These are phyloP conservation scores for Lagerstroemia fauriei DNA, from an alignment of 441 rosid genomes.

Conservation along the genomic window DNA sequence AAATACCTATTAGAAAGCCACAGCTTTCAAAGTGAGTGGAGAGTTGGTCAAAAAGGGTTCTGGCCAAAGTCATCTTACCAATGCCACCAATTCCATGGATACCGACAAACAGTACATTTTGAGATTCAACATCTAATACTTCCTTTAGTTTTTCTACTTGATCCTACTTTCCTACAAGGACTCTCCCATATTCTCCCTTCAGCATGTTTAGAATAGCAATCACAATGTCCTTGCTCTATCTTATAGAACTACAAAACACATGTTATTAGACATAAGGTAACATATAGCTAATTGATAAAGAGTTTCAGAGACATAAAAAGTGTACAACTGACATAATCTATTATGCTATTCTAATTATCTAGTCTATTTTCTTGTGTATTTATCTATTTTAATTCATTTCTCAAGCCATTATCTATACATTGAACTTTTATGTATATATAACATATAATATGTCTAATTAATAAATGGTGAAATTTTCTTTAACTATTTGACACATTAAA, in stretches of 20 bases:
- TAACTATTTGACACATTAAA: too few relatives aligned
- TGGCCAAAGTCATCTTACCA: slow-evolving; percentile 15
- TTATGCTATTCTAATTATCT: too few relatives aligned
- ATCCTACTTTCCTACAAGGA: neutral
- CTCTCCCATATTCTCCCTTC: neutral
- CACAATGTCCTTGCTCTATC: neutral
- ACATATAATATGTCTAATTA: too few relatives aligned
- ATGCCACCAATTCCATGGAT: slow-evolving; percentile 18
- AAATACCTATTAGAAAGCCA: neutral
- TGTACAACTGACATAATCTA: too few relatives aligned
- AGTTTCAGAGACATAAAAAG: neutral
- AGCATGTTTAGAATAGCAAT: neutral
- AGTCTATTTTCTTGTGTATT: too few relatives aligned
- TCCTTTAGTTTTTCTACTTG: neutral
- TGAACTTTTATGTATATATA: too few relatives aligned
- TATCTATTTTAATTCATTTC: too few relatives aligned
- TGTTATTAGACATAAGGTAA: neutral
- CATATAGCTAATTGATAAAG: neutral
- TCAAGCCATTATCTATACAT: too few relatives aligned
- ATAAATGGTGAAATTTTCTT: too few relatives aligned
- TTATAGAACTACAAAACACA: neutral
- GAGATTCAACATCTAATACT: slow-evolving; percentile 1
- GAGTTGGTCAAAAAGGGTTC: neutral
- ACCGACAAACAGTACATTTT: neutral
- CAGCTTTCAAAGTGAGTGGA: neutral